Conservation (phyloP, 352 stramenopile species). For the Pelagophyceae sp. region DNA sequence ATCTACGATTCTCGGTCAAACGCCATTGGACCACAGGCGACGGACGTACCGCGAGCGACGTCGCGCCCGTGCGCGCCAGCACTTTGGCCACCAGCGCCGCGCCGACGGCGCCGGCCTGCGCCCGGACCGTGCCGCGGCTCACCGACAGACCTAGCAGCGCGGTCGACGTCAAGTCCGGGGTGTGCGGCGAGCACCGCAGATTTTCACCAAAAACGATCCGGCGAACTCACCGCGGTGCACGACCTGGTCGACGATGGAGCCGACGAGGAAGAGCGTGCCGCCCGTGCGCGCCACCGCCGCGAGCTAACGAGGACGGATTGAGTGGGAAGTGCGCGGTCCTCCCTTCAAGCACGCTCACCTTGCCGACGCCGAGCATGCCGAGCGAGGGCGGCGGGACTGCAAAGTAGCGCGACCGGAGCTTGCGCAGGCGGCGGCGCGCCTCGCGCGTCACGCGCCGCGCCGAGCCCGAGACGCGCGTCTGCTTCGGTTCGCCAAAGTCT, state of each 20-base stretch:
- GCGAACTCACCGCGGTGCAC: neutral
- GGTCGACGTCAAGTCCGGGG: too few species aligned
- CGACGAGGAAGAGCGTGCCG: neutral
- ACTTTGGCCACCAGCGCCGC: neutral
- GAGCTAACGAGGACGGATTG: too few species aligned
- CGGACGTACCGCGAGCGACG: neutral
- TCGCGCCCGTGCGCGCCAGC: neutral
- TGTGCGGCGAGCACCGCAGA: too few species aligned
- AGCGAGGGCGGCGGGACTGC: neutral
- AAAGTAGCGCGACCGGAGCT: neutral
- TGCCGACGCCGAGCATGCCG: neutral
- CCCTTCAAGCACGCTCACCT: too few species aligned
- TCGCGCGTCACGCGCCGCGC: neutral
- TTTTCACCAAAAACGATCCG: too few species aligned
- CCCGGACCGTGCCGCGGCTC: neutral
- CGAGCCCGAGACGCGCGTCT: neutral
- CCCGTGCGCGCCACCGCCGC: neutral
- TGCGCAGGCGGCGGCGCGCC: neutral
- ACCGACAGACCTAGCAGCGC: too few species aligned
- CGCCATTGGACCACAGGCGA: too few species aligned
- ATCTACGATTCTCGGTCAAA: too few species aligned
- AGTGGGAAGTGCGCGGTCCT: too few species aligned
- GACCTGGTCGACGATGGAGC: neutral
- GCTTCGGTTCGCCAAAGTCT: too few species aligned
- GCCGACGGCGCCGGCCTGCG: too few species aligned